Evolutionary conservation across 140 eudicot species (phyloP).

Genomic region (Anethum foeniculum): DNA sequence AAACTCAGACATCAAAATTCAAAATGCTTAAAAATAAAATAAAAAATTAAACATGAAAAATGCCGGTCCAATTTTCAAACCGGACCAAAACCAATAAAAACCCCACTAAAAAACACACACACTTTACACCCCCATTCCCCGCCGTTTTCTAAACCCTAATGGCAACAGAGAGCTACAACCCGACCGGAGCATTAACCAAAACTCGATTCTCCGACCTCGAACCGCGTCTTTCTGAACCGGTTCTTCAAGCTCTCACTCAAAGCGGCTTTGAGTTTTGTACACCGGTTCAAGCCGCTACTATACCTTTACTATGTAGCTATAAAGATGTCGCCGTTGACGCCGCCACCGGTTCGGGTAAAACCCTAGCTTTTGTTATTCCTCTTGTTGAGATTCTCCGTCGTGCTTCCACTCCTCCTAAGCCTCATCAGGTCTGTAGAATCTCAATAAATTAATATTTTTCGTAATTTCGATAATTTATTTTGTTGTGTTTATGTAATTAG

Average conservation of each 20-base stretch:
- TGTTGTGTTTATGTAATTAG: too few species aligned
- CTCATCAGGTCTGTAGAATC: slow-evolving; percentile 49
- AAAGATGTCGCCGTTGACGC: slow-evolving; percentile 97
- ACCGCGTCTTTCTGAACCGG: slow-evolving; percentile 61
- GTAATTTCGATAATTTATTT: neutral
- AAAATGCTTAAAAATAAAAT: too few species aligned
- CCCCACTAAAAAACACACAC: neutral
- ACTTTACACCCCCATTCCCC: neutral
- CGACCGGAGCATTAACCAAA: slow-evolving; percentile 63
- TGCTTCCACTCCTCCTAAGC: slow-evolving; percentile 39
- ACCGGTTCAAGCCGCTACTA: slow-evolving; percentile 92
- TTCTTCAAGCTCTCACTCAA: slow-evolving; percentile 40
- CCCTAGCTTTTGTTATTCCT: slow-evolving; percentile 85
- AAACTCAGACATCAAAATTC: too few species aligned
- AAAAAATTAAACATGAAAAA: too few species aligned
- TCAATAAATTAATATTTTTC: neutral
- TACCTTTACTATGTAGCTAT: slow-evolving; percentile 72
- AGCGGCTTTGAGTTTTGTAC: slow-evolving; percentile 78
- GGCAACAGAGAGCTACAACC: slow-evolving; percentile 20
- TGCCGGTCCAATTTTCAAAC: neutral
- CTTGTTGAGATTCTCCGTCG: slow-evolving; percentile 89
- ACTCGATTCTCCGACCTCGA: slow-evolving; percentile 81
- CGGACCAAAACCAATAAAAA: neutral
- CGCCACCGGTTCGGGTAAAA: slow-evolving; percentile 98
- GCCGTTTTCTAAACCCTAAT: neutral